Percentiles rank a stretch among this genome's conserved stretches.
Evolutionary conservation across 1,284 basidiomycete species (phyloP).

Genomic region (Waitea zeae): DNA sequence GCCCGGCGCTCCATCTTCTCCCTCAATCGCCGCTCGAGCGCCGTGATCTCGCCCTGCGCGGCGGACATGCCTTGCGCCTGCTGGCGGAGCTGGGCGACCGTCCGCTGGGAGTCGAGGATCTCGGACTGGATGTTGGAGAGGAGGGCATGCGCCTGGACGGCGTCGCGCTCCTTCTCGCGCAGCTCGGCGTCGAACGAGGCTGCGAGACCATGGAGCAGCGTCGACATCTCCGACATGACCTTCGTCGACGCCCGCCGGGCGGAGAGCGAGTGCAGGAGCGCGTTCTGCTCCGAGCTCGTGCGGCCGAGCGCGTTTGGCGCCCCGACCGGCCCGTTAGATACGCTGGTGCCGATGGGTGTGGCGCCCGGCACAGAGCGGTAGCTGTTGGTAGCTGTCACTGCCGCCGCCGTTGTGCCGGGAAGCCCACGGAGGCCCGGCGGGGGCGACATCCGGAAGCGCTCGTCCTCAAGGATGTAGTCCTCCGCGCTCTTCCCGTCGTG

Average conservation of each 20-base stretch:
- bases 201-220: slow-evolving; percentile 80
- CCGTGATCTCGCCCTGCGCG: slow-evolving; percentile 38
- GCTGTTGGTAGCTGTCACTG: slow-evolving; percentile 31
- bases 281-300: slow-evolving; percentile 22
- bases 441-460: slow-evolving; percentile 88
- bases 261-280: slow-evolving; percentile 73
- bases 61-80: slow-evolving; percentile 57
- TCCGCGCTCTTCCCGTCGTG: slow-evolving; percentile 95
- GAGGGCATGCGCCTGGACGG: slow-evolving; percentile 79
- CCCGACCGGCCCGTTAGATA: no score
- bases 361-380: no score
- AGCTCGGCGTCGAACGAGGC: slow-evolving; percentile 91
- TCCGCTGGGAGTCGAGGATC: slow-evolving; percentile 75
- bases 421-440: slow-evolving; percentile 46
- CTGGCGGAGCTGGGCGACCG: slow-evolving; percentile 51
- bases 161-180: slow-evolving; percentile 82
- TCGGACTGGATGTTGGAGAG: slow-evolving; percentile 83
- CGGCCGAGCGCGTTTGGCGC: slow-evolving; percentile 22
- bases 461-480: slow-evolving; percentile 98
- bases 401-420: slow-evolving; percentile 51
- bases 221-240: slow-evolving; percentile 71
- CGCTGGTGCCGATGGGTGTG: no score
- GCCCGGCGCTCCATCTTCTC: slow-evolving; percentile 69
- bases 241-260: slow-evolving; percentile 80
- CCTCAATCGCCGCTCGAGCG: slow-evolving; percentile 50